Conservation (phyloP, 1,284 basidiomycete genomes). For the Moesziomyces aphidis region DNA sequence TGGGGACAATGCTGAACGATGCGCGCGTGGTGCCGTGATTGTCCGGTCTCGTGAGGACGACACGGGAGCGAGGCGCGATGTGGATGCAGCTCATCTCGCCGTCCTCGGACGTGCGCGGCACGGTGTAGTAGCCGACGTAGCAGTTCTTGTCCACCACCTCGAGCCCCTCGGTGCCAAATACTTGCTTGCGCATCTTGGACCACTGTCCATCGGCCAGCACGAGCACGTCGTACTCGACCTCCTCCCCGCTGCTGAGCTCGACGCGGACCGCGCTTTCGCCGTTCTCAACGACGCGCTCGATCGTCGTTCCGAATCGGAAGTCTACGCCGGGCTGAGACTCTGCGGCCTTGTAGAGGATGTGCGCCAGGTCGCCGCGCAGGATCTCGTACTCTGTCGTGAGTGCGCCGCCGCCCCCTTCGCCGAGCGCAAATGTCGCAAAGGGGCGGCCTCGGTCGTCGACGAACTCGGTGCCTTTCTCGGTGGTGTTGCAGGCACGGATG, state of each 20-base stretch:
- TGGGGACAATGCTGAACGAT: conserved; percentile 24
- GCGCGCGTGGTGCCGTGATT: conserved; percentile 33
- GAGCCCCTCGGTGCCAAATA: conserved; percentile 26
- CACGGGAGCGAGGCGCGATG: conserved; percentile 9
- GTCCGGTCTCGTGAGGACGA: conserved; percentile 39
- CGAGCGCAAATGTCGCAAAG: conserved; percentile 52
- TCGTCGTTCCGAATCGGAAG: conserved; percentile 32
- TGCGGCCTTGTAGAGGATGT: conserved; percentile 33
- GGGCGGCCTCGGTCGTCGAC: conserved; percentile 45
- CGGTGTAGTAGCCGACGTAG: conserved; percentile 30
- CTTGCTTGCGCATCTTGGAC: conserved; percentile 37
- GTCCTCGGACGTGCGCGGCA: conserved; percentile 29
- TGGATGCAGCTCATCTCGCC: conserved; percentile 32
- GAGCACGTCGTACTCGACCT: conserved; percentile 39
- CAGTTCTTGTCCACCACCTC: conserved; percentile 13
- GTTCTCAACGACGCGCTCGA: conserved; percentile 33
- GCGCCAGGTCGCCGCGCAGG: conserved; percentile 44
- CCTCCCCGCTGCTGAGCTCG: conserved; percentile 19
- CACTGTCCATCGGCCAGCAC: conserved; percentile 53
- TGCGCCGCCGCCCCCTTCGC: conserved; percentile 10
- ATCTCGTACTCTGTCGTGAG: conserved; percentile 48
- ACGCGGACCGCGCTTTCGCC: conserved; percentile 21
- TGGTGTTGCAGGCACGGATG: conserved; percentile 55
- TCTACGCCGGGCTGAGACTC: conserved; percentile 15
- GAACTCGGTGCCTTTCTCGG: conserved; percentile 63